Evolutionary conservation across 176 grass and related monocot species (phyloP).

Genomic region (Carex kokanica): DNA sequence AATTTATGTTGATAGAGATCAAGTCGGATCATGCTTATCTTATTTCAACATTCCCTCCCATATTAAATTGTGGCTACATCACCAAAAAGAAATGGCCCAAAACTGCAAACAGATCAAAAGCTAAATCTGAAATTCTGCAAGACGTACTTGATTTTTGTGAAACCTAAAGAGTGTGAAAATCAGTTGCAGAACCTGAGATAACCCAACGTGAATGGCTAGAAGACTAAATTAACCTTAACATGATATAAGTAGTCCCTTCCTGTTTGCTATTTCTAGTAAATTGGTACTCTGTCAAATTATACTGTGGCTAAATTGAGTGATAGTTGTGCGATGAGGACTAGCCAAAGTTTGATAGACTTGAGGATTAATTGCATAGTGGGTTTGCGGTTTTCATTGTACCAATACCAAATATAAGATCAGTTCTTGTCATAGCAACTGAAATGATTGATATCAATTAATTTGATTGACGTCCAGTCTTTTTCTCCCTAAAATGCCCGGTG

Average conservation of each 20-base stretch:
- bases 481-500: neutral
- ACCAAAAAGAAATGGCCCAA: neutral
- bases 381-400: neutral
- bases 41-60: neutral
- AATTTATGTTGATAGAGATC: slow-evolving; percentile 1
- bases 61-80: neutral
- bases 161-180: neutral
- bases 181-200: neutral
- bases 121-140: neutral
- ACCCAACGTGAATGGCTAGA: neutral
- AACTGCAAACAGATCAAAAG: neutral
- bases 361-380: neutral
- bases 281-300: neutral
- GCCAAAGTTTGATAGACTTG: neutral
- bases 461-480: neutral
- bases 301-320: neutral
- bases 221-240: neutral
- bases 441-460: neutral
- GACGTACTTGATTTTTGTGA: neutral
- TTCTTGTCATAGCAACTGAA: neutral
- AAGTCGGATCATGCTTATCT: neutral
- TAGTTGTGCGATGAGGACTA: neutral
- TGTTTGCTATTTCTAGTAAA: neutral
- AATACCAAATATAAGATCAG: neutral
- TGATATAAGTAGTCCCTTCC: neutral